A percentile compares a stretch with the other conserved stretches of the same genome.
Conservation (phyloP, 2,329 filamentous ascomycete species). For the Fusarium sp. region DNA sequence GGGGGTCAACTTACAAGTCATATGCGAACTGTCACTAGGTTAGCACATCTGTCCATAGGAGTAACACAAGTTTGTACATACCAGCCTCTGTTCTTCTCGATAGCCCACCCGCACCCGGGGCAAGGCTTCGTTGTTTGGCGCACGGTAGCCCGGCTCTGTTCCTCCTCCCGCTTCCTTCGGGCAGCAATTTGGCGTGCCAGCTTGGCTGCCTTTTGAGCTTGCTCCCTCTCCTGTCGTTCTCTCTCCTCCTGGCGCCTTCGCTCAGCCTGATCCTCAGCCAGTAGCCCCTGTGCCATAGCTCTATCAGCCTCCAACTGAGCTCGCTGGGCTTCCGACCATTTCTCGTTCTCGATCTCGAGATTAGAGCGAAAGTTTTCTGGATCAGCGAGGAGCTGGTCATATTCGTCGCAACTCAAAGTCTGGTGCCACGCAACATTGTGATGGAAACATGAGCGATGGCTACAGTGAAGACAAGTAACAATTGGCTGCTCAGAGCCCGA, state of each 20-base stretch:
- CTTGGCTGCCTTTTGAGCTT: conserved; percentile 43
- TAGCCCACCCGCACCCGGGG: conserved; percentile 52
- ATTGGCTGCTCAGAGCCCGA: conserved; percentile 54
- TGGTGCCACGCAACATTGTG: conserved; percentile 58
- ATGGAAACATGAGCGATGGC: conserved; percentile 56
- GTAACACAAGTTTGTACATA: conserved; percentile 44
- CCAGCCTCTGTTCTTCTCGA: conserved; percentile 58
- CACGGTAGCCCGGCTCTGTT: conserved; percentile 46
- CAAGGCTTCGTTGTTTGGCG: conserved; percentile 52
- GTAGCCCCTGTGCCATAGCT: conserved; percentile 48
- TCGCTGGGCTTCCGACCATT: conserved; percentile 54
- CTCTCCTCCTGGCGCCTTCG: conserved; percentile 37
- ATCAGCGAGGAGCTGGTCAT: conserved; percentile 53
- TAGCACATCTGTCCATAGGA: conserved; percentile 28
- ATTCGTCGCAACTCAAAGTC: conserved; percentile 56
- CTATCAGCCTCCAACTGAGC: conserved; percentile 61
- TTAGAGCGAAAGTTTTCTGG: conserved; percentile 53
- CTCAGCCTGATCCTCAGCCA: conserved; percentile 48
- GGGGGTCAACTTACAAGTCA: conserved; percentile 53
- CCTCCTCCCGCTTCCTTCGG: conserved; percentile 51
- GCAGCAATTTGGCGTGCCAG: conserved; percentile 43
- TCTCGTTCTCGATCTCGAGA: conserved; percentile 51
- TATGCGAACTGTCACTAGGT: conserved; percentile 51
- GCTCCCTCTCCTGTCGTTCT: conserved; percentile 38
- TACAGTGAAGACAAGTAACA: conserved; percentile 55